Base-by-base conservation (phyloP, 495 filamentous ascomycete species). In the Tuber brumale region DNA sequence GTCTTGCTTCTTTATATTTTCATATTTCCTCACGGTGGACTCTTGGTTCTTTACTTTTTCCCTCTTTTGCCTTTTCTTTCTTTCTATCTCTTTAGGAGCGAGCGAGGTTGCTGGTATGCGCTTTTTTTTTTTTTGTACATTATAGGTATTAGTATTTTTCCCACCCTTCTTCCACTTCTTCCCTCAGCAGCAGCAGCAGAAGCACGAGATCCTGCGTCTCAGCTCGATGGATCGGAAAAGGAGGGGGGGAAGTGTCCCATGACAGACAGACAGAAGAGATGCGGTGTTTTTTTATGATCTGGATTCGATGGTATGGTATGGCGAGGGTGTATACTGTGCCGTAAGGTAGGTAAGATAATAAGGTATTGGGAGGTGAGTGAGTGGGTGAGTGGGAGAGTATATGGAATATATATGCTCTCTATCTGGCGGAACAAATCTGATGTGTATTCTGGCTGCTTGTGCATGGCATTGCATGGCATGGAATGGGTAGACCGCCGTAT, bases 61-160 rank as follows among this genome's bases (percentile, higher is more conserved):
- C 44, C 71, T 51, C 61, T 43, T 77, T 71, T 72, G 72, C n/a
- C 23, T 80, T 80, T 70, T 70, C 61, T 46, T 72, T 79, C 70
- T 70, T 80, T 51, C 57, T 45, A 74, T 69, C 66, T 80, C 74
- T 45, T 76, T 76, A 70, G 51, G 69, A 80, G 69, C 71, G 43
- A 80, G 46, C 69, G 44, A 80, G 79, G 77, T 71, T 79, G 77
- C 70, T 75, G 75, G 70, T 42, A 42, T 71, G n/a, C 35, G 39
- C 27, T n/a, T 41, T 41, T 41, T 71, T 41, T 41, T 71, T 80
- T 66, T 80, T 74, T 75, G 70, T 76, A 73, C n/a, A 79, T 45
- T 80, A 76, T 80, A 73, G 76, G 74, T 80, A 80, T 80, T 80
- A 80, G 79, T 80, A 73, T 79, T 76, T 44, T 73, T 75, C 75